Evolutionary conservation across 225 moss, liverwort and hornwort species (phyloP).

Genomic region (Ulota crispa): DNA sequence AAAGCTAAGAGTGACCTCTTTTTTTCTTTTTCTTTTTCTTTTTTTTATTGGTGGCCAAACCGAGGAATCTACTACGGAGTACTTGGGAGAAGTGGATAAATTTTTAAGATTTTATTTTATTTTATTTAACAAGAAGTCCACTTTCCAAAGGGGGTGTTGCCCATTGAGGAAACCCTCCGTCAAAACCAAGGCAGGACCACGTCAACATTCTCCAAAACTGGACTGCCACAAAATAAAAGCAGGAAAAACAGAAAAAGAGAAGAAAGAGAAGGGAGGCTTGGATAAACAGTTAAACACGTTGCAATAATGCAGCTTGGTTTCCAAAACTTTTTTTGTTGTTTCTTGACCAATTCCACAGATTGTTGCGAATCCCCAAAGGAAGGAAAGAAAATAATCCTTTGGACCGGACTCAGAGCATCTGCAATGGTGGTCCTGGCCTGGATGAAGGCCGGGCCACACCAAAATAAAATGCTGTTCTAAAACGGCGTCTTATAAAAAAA

Average conservation of each 20-base stretch:
- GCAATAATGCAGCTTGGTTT: conserved; percentile 4
- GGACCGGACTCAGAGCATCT: no score
- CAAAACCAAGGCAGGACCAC: neutral
- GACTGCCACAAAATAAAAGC: neutral
- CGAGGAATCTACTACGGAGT: neutral
- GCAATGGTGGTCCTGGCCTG: no score
- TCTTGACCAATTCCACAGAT: neutral
- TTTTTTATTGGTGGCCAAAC: neutral
- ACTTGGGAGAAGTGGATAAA: neutral
- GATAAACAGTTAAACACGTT: no score
- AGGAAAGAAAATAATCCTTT: neutral
- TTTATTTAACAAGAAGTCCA: neutral
- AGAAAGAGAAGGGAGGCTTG: neutral
- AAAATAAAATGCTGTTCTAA: no score
- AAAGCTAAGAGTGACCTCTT: neutral
- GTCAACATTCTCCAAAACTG: neutral
- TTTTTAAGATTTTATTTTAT: neutral
- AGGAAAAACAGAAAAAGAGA: neutral
- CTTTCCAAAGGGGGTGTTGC: neutral
- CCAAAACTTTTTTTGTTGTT: no score
- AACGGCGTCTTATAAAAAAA: no score
- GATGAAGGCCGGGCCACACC: no score
- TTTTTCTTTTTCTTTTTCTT: no score
- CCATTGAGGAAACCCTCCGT: neutral
- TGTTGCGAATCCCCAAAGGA: neutral